Conservation (phyloP, 2,329 filamentous ascomycete genomes). For the Tolypocladium paradoxum region DNA sequence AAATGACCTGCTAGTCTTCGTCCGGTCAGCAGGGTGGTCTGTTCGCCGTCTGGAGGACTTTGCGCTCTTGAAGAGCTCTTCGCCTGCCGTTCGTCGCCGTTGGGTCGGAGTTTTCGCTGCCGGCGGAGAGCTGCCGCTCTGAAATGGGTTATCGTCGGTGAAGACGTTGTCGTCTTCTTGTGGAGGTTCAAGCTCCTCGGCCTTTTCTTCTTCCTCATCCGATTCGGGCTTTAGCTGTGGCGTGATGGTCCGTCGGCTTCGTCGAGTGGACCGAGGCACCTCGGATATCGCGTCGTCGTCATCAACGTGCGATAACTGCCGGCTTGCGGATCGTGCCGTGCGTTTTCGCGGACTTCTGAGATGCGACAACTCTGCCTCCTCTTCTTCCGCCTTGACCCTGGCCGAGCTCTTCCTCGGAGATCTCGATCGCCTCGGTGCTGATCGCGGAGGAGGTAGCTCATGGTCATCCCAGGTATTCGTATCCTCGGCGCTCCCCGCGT, state of each 20-base stretch:
- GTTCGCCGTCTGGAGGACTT: conserved; percentile 34
- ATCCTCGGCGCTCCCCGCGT: conserved; percentile 56
- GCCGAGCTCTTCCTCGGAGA: conserved; percentile 45
- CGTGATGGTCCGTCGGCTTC: conserved; percentile 38
- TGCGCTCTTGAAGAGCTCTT: conserved; percentile 29
- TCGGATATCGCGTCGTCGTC: conserved; percentile 28
- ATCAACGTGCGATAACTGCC: conserved; percentile 40
- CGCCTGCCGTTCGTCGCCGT: conserved; percentile 37
- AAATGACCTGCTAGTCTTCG: conserved; percentile 40
- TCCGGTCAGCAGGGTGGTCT: conserved; percentile 18
- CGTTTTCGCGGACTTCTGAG: conserved; percentile 42
- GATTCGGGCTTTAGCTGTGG: conserved; percentile 45
- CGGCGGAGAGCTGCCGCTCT: conserved; percentile 66
- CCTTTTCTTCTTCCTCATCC: conserved; percentile 29
- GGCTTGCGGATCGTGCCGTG: conserved; percentile 41
- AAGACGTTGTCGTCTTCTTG: conserved; percentile 48
- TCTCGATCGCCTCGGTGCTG: conserved; percentile 38
- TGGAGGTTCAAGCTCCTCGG: conserved; percentile 21
- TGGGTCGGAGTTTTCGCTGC: conserved; percentile 35
- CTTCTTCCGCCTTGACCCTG: conserved; percentile 41
- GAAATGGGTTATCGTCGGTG: conserved; percentile 85
- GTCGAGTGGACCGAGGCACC: conserved; percentile 32
- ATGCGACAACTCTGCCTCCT: conserved; percentile 26
- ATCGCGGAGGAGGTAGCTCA: conserved; percentile 38
- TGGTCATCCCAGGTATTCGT: conserved; percentile 52